Base-by-base conservation (phyloP, 1,284 basidiomycete genomes). In the Ustilago loliicola region DNA sequence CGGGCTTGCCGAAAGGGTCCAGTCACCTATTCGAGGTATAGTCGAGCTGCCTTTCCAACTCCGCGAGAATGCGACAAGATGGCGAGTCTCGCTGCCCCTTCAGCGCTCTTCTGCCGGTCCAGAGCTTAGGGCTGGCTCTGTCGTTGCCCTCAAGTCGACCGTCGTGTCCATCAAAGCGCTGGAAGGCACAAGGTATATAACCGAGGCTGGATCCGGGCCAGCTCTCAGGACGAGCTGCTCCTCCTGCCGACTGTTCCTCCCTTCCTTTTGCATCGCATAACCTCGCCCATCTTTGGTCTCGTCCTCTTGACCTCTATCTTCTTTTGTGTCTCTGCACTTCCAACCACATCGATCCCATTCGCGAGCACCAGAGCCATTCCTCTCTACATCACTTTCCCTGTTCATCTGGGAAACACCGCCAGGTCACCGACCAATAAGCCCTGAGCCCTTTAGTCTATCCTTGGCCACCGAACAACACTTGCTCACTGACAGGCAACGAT, bases 1-100 rank as follows among this genome's bases (percentile, higher is more conserved):
- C 52, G 64, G 58, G 9, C 23, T 40, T 48, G 38, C 65, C 66
- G 54, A 58, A 25, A 62, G 60, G 66, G 66, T 68, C 55, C 60
- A 61, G 21, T 19, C 21, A 32, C 34, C 30, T 48, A 29, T 36
- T 45, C 32, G 23, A 34, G 50, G 34, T 63, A 32, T n/a, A 36
- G 34, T 29, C 15, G 34, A 38, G 4, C 8, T 58, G 29, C 23
- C 30, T 50, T 63, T 66, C 32, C 23, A 54, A 60, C 64, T 48
- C 57, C 38, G 55, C 15, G 23, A n/a, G 32, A 21, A 32, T 2
- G 25, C 34, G 21, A 38, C 42, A 21, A 21, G 42, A 45, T n/a
- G 6, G 42, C 21, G n/a, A 8, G 7, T 21, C n/a, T 45, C 5
- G 42, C 42, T 17, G 6, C 11, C 15, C 11, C 42, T 45, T 45